Conservation (phyloP, 2,329 filamentous ascomycete species). For the Neopestalotiopsis rosae region DNA sequence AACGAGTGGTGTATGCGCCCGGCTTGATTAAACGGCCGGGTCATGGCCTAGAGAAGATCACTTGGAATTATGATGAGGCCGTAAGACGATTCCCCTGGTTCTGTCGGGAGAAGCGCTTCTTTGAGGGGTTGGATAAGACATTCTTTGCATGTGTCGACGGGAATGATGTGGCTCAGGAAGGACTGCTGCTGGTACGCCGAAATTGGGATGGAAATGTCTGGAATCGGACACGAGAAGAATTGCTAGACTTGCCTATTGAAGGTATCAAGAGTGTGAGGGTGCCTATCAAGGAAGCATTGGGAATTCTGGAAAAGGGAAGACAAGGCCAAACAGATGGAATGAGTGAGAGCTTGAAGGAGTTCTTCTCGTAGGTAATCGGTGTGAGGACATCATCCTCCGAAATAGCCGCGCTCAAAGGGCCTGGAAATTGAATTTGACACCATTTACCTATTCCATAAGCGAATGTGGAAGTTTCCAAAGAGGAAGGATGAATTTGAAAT, state of each 20-base stretch:
- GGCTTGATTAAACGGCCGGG: background rate
- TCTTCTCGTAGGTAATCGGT: background rate
- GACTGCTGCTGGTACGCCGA: background rate
- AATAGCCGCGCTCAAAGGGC: too few relatives aligned
- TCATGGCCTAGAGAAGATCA: constrained; percentile 16
- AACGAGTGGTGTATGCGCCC: constrained; percentile 19
- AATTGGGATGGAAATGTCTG: background rate
- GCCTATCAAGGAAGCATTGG: background rate
- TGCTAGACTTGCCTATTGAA: background rate
- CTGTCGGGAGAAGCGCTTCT: constrained; percentile 21
- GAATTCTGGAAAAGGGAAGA: background rate
- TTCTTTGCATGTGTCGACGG: constrained; percentile 22
- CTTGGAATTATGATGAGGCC: constrained; percentile 23
- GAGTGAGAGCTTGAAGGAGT: background rate
- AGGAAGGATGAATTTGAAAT: too few relatives aligned
- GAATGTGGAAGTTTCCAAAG: too few relatives aligned
- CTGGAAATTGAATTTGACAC: too few relatives aligned
- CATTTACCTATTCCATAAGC: too few relatives aligned
- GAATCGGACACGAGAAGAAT: background rate
- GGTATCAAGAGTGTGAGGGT: background rate
- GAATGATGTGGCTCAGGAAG: background rate
- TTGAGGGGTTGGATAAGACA: constrained; percentile 22
- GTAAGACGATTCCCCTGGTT: constrained; percentile 25
- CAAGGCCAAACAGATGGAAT: background rate
- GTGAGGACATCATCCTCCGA: too few relatives aligned